These are phyloP conservation scores for Moniliophthora roreri DNA, from an alignment of 1,284 basidiomycete genomes.

Conservation along the genomic window DNA sequence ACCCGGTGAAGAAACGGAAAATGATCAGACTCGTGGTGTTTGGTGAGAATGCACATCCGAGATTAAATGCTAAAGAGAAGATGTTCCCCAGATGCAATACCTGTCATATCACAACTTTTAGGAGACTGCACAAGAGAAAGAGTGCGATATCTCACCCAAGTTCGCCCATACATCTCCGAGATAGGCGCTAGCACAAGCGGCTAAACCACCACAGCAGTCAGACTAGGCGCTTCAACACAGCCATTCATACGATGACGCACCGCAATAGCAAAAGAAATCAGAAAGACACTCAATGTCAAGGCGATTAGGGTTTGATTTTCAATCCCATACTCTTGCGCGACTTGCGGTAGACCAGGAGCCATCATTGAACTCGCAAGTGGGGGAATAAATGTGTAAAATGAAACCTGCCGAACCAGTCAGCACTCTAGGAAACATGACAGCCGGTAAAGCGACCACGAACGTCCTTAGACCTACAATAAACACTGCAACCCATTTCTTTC, in stretches of 20 bases:
- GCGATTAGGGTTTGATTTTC: slow-evolving; percentile 59
- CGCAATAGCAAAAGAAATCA: slow-evolving; percentile 74
- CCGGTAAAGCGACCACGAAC: neutral
- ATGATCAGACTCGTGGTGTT: slow-evolving; percentile 56
- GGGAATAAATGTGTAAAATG: slow-evolving; percentile 10
- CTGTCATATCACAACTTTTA: slow-evolving; percentile 27
- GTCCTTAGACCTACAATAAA: slow-evolving; percentile 5
- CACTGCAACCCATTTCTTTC: slow-evolving; percentile 14
- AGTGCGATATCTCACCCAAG: slow-evolving; percentile 49
- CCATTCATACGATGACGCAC: slow-evolving; percentile 26
- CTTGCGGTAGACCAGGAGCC: slow-evolving; percentile 70
- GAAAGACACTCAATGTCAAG: slow-evolving; percentile 70
- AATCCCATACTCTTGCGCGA: slow-evolving; percentile 61
- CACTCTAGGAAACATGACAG: too few species aligned
- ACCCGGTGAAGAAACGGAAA: slow-evolving; percentile 63
- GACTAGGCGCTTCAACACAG: neutral
- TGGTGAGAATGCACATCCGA: slow-evolving; percentile 69
- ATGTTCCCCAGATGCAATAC: slow-evolving; percentile 69
- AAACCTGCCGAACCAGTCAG: neutral
- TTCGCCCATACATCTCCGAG: slow-evolving; percentile 76
- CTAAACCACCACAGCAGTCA: slow-evolving; percentile 17
- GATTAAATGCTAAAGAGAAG: slow-evolving; percentile 62
- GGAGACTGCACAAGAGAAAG: slow-evolving; percentile 11
- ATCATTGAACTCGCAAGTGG: slow-evolving; percentile 79
- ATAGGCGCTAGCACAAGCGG: slow-evolving; percentile 71